Percentiles rank a stretch among this genome's conserved stretches.
Conservation (phyloP, 2,329 filamentous ascomycete genomes). For the Lojkania enalia region DNA sequence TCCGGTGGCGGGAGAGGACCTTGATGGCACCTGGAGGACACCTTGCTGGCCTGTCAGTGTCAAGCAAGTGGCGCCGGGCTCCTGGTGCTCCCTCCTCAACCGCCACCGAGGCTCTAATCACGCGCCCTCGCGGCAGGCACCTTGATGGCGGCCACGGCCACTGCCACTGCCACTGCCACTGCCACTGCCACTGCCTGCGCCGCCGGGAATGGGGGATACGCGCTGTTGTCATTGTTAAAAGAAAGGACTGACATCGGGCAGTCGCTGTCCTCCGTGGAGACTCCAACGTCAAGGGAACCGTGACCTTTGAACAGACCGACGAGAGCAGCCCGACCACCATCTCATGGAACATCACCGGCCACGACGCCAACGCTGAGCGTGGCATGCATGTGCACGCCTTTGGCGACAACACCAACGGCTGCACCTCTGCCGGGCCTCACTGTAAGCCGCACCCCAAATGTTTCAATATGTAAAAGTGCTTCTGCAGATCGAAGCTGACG, state of each 20-base stretch:
- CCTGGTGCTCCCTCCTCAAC: neutral
- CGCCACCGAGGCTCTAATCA: conserved; percentile 27
- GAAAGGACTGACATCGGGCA: conserved; percentile 48
- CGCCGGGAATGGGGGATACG: too few species aligned
- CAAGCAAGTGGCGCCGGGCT: neutral
- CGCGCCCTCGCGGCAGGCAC: conserved; percentile 20
- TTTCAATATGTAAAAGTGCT: neutral
- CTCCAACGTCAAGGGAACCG: conserved; percentile 90
- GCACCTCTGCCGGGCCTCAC: conserved; percentile 96
- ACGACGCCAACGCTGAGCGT: conserved; percentile 94
- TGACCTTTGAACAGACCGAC: conserved; percentile 89
- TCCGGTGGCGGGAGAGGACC: conserved; percentile 20
- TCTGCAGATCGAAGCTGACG: conserved; percentile 15
- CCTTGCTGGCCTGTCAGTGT: too few species aligned
- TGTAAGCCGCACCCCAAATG: conserved; percentile 62
- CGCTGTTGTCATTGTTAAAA: too few species aligned
- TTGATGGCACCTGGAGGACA: neutral
- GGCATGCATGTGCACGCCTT: conserved; percentile 99
- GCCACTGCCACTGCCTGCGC: too few species aligned
- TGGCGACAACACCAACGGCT: conserved; percentile 99
- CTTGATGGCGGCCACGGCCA: too few species aligned
- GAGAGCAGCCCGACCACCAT: conserved; percentile 83
- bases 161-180: too few species aligned
- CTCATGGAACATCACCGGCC: conserved; percentile 87
- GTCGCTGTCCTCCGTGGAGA: conserved; percentile 98